Evolutionary conservation across 2,329 filamentous ascomycete species (phyloP).

Genomic region (Fusarium sp.): DNA sequence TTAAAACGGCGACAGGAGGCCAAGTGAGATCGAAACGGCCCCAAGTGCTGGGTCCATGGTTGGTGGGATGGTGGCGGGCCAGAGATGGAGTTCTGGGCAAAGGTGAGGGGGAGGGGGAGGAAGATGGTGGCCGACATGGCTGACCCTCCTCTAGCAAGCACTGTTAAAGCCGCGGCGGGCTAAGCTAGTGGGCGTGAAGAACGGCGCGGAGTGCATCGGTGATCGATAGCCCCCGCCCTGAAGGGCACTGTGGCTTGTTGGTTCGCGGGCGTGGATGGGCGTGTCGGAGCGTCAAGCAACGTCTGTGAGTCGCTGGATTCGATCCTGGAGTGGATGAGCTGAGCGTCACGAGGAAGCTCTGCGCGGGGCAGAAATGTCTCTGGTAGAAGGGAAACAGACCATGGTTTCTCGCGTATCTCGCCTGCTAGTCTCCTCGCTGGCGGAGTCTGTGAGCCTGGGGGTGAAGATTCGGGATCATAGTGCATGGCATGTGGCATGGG

Average conservation of each 20-base stretch:
- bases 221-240: constrained; percentile 26
- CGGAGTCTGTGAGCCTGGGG: constrained; percentile 32
- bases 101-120: not conserved
- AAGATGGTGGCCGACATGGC: constrained; percentile 12
- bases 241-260: constrained; percentile 37
- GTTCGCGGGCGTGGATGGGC: constrained; percentile 24
- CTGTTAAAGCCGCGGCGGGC: constrained; percentile 27
- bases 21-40: constrained; percentile 26
- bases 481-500: constrained; percentile 37
- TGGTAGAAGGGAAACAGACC: constrained; percentile 22
- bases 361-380: constrained; percentile 33
- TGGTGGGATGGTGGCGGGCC: constrained; percentile 7
- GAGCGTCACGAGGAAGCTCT: constrained; percentile 38
- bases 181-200: constrained; percentile 26
- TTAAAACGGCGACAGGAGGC: constrained; percentile 22
- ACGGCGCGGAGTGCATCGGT: constrained; percentile 33
- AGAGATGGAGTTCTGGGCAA: constrained; percentile 4
- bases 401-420: constrained; percentile 45
- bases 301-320: constrained; percentile 25
- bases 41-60: constrained; percentile 10
- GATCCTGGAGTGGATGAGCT: constrained; percentile 30
- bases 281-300: constrained; percentile 2
- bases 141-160: not conserved
- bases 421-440: constrained; percentile 31
- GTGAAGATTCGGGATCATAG: constrained; percentile 31